Base-by-base conservation (phyloP, 305 asterid genomes). In the Rubia occidens region DNA sequence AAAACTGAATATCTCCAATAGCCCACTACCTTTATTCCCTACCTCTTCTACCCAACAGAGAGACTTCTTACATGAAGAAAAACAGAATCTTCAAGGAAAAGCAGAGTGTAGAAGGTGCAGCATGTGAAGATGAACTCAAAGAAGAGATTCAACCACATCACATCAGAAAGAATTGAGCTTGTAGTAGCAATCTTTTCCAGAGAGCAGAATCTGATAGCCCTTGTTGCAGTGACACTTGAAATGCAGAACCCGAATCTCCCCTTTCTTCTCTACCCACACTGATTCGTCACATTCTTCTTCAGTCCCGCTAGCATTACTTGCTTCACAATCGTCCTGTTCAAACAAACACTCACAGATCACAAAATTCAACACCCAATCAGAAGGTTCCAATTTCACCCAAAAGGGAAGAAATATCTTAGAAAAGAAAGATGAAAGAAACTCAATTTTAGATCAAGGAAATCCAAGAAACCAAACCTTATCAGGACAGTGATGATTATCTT, bases 161-260 rank as follows among this genome's bases (percentile, higher is more conserved):
- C 21, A 8, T 55, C 26, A 56, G 56, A 68, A 68, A 68, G 55
- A 26, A 18, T 68, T 51, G 70, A 86, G 66, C 68, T 79, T 84
- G 75, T 86, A 84, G 79, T 84, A 86, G 69, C 88, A 84, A 74
- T 62, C 64, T 55, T 26, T 76, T 26, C 78, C 72, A 39, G 42
- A 47, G 3, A 74, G 81, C 20, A 81, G 72, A 45, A 84, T 75
- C 60, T 81, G 77, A 71, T 84, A 85, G 13, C 78, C 85, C 11
- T 69, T 43, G 0, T 84, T 79, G 63, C 92, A 84, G 15, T 86
- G 83, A 73, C 87, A 86, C 70, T 65, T 79, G 81, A 86, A 80
- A 53, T 84, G 83, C 60, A 84, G 79, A 51, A 73, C 76, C 43
- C 80, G 53, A 44, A 66, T 20, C 1, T 81, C 81, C 71, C 89